Evolutionary conservation across 345 rosid species (phyloP), one percentile per base, ranked within the genome.

Genomic region (Dimocarpus longan): DNA sequence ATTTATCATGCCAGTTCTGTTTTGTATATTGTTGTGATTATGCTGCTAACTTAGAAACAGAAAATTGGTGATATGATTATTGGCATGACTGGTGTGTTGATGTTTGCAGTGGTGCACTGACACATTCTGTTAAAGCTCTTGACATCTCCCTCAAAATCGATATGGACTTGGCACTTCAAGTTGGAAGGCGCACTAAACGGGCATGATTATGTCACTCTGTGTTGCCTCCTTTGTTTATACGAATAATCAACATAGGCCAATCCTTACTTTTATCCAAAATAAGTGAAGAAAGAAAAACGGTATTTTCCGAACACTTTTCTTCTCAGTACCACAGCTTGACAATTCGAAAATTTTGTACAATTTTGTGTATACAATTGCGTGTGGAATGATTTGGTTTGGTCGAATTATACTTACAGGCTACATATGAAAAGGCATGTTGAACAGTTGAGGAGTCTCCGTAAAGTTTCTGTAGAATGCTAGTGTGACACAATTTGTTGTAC

Each of bases 131-230:
- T 0, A 92, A 88, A 85, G 98, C 98, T 1, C 90, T 96, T 13
- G 98, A 96, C 70, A 91, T 96, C 81, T 96, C 98, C 68, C 92
- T 94, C 79, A 94, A 96, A 85, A 93, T 96, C 8, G 99, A 94
- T 70, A 93, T 91, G 42, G 98, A 94, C 70, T 87, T 96, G 83
- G 98, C 98, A 22, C 95, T 94, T 43, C 78, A 86, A 81, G 97
- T 96, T 22, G 99, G 98, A 81, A 91, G 97, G 84, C 92, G 98
- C 6, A 93, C 97, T 0, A 96, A 93, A 73, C 86, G 98, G 70
- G 98, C 95, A 12, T 95, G 87, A 87, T 66, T 52, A 6, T 24
- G 56, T 37, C 16, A 42, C 37, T 28, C 57, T 32, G 37, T 32
- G 37, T 32, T 32, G 37, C 54, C 12, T 5, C 9, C 28, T 1